phyloP scores from a whole-genome alignment of 139 green algal species.

The Dunaliella sp. region DNA sequence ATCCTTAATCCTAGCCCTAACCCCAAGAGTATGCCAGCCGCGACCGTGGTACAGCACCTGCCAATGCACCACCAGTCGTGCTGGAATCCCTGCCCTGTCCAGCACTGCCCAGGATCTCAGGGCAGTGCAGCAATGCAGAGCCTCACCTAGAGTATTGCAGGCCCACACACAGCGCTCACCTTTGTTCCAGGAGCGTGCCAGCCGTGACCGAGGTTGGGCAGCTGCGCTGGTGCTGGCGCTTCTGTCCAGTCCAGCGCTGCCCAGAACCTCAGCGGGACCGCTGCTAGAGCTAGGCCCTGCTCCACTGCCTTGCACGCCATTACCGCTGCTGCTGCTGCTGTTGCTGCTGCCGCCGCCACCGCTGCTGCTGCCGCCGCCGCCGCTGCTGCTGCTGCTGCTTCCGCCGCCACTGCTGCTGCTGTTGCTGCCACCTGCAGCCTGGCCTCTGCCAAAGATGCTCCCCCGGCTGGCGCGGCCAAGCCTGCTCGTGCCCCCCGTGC shows the following conservation, averaged over 20 bases:
- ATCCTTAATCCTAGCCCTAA: too few relatives aligned
- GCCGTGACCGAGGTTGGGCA: neutral
- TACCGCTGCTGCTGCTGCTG: conserved; percentile 7
- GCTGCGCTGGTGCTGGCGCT: neutral
- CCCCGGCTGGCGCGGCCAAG: neutral
- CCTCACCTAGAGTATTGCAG: too few relatives aligned
- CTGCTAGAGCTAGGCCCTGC: neutral
- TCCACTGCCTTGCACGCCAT: too few relatives aligned
- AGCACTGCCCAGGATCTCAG: too few relatives aligned
- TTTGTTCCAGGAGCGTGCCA: neutral
- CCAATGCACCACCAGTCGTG: too few relatives aligned
- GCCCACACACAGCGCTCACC: too few relatives aligned
- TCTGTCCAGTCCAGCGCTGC: too few relatives aligned
- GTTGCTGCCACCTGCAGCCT: neutral
- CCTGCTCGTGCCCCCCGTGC: neutral
- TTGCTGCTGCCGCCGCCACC: neutral
- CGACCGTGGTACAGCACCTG: too few relatives aligned
- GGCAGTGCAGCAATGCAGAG: too few relatives aligned
- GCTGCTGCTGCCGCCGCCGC: neutral
- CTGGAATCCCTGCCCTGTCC: too few relatives aligned
- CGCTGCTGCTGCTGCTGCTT: neutral
- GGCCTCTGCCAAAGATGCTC: neutral
- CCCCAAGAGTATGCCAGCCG: too few relatives aligned
- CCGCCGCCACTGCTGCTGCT: neutral
- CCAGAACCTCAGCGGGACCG: neutral